Evolutionary conservation across 371 early-diverging fungal species (phyloP), one percentile per base, ranked within the genome.

Genomic region (Apophysomyces sp.): DNA sequence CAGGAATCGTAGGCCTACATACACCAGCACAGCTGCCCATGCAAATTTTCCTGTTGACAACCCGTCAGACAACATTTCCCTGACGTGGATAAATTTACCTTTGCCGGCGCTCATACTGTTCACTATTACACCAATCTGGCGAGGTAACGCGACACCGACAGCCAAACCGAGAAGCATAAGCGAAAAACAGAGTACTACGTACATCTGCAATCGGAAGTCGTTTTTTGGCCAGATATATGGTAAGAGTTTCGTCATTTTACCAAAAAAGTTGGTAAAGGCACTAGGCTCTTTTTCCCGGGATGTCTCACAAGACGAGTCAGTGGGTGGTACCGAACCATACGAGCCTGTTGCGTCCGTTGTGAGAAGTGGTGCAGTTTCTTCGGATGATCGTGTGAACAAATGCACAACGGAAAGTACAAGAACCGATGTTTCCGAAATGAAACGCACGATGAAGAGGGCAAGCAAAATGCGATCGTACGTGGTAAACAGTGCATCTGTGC

Each of bases 161-260:
- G 86, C 53, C 40, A 95, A 81, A 0, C 95, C 95, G 11, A 84
- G 55, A 1, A 86, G 60, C 60, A 97, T 80, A 21, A 92, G 64
- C 0, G 71, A 51, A 58, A 94, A 71, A 57, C 93, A 94, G 9
- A 84, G 60, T 6, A 90, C 52, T n/a, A 95, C 86, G 26, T 86
- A 77, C 1, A 83, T 18, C 71, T 93, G 93, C 13, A 96, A 77
- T 28, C 72, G 60, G 7, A 69, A 58, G n/a, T 85, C 82, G 8
- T 76, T 71, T 5, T 82, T 79, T n/a, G 96, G 96, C 94, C 95
- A 94, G 36, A 95, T 74, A 54, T 87, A 95, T 3, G 97, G 97
- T 30, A 88, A 52, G 5, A 96, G 81, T 28, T 83, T 83, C 37
- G 77, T 65, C 67, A 89, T 74, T 21, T 88, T 87, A n/a, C 44